Percentiles rank a stretch among this genome's conserved stretches.
Conservation (phyloP, 1,284 basidiomycete genomes). For the Rhodofomes roseus region DNA sequence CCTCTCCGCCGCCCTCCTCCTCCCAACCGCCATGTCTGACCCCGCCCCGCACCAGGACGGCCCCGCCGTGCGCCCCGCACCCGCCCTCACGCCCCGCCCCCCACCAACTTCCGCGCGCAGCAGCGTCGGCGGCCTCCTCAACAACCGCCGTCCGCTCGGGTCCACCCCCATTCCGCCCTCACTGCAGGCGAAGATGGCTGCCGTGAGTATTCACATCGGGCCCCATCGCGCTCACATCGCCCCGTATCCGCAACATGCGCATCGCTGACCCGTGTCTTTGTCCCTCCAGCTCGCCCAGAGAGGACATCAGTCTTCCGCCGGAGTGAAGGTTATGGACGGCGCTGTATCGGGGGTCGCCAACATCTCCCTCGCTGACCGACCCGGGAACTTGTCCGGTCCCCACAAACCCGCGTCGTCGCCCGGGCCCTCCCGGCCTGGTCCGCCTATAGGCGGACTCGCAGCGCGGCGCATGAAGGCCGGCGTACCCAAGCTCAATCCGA, state of each 20-base stretch:
- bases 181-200: constrained; percentile 91
- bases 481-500: constrained; percentile 58
- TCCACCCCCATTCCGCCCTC: constrained; percentile 81
- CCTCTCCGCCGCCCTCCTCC: constrained; percentile 11
- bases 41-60: constrained; percentile 1
- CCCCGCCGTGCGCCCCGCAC: neutral
- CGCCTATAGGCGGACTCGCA: constrained; percentile 35
- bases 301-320: constrained; percentile 26
- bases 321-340: constrained; percentile 32
- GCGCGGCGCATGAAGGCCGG: constrained; percentile 40
- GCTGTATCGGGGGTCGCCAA: constrained; percentile 39
- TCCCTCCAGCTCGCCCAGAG: constrained; percentile 53
- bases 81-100: constrained; percentile 5
- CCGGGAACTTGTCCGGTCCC: constrained; percentile 23
- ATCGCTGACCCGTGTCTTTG: constrained; percentile 1
- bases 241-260: neutral
- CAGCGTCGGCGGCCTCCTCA: constrained; percentile 39
- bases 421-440: constrained; percentile 17
- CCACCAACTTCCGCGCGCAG: constrained; percentile 14
- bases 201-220: constrained; percentile 43
- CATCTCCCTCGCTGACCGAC: constrained; percentile 30
- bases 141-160: constrained; percentile 33
- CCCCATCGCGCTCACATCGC: constrained; percentile 9
- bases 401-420: constrained; percentile 24
- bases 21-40: constrained; percentile 8